Evolutionary conservation across 1,139 yeast species (phyloP), one percentile per base, ranked within the genome.

Genomic region (Saccharomyces hybrid): DNA sequence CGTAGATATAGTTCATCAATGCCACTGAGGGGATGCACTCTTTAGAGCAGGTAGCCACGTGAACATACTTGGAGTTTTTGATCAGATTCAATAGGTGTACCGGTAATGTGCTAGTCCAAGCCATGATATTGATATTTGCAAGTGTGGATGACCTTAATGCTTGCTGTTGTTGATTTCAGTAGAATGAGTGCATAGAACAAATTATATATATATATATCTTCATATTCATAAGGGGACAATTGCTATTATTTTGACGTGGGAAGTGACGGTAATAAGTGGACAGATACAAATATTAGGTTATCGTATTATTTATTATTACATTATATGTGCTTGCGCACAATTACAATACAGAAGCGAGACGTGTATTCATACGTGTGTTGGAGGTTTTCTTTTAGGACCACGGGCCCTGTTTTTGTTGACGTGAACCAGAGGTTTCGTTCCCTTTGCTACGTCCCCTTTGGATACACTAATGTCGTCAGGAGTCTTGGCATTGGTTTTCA

Each of bases 1-100:
- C 68, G 61, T 82, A 88, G 3, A 93, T 83, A 68, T 87, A 90
- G 71, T 88, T 90, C 97, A 90, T 90, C 61, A 90, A 77, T 11
- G 93, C 80, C 2, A 89, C 95, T 62, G 90, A 95, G 6, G 97
- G 97, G 34, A 79, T 66, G 56, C 84, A 78, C 52, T 83, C 73
- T 27, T 75, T 70, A 51, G 77, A 72, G 56, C 87, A 80, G 1
- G 97, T 90, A 7, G 91, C 97, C 53, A 90, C 76, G 69, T 90
- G 97, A 48, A 90, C 80, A 69, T 83, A 84, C 58, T 84, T 77
- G 16, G 87, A 83, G 8, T 80, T 75, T 56, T 80, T 75, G 47
- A 86, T 73, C 41, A 85, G 71, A 9, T 73, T 72, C 47, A 77
- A 69, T 12, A 84, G 85, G n/a, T 79, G 75, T 3, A 76, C 78